These are phyloP conservation scores for Hansfordia pulvinata DNA, from an alignment of 2,329 filamentous ascomycete species.

Conservation along the genomic window DNA sequence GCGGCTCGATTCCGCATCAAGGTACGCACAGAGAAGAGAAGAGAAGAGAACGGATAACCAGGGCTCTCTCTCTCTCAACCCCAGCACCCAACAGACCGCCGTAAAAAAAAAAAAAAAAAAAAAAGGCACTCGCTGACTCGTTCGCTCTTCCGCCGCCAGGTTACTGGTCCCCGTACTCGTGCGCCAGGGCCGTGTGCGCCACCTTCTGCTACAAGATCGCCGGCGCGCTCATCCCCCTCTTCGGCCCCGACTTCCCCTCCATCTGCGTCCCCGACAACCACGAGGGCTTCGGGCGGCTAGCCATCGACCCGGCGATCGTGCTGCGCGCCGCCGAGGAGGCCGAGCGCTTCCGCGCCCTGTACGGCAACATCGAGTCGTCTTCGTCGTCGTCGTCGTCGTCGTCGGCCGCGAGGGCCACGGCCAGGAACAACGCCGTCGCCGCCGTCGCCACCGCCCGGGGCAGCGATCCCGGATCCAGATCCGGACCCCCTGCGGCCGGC, in stretches of 20 bases:
- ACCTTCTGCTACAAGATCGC: constrained; percentile 84
- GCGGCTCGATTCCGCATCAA: constrained; percentile 80
- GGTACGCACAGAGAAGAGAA: too few species aligned
- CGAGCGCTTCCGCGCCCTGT: constrained; percentile 23
- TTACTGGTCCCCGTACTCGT: constrained; percentile 91
- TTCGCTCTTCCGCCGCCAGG: constrained; percentile 34
- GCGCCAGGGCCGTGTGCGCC: constrained; percentile 73
- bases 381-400: too few species aligned
- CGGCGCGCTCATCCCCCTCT: constrained; percentile 76
- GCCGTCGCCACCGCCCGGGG: too few species aligned
- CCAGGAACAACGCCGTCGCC: too few species aligned
- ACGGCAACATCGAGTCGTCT: constrained; percentile 16
- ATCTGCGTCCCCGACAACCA: constrained; percentile 54
- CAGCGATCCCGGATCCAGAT: too few species aligned
- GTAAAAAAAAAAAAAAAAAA: too few species aligned
- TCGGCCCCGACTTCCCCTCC: constrained; percentile 68
- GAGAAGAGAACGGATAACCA: too few species aligned
- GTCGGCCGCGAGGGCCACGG: too few species aligned
- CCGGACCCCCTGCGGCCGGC: too few species aligned
- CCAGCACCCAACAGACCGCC: too few species aligned
- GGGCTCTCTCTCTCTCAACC: too few species aligned
- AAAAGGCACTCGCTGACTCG: constrained; percentile 2
- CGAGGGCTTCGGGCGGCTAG: constrained; percentile 51
- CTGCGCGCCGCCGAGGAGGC: constrained; percentile 35
- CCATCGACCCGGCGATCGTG: constrained; percentile 46